Percentiles rank a stretch among this genome's conserved stretches.
phyloP scores from a whole-genome alignment of 495 filamentous ascomycete species.

The Aspergillus sparsus region DNA sequence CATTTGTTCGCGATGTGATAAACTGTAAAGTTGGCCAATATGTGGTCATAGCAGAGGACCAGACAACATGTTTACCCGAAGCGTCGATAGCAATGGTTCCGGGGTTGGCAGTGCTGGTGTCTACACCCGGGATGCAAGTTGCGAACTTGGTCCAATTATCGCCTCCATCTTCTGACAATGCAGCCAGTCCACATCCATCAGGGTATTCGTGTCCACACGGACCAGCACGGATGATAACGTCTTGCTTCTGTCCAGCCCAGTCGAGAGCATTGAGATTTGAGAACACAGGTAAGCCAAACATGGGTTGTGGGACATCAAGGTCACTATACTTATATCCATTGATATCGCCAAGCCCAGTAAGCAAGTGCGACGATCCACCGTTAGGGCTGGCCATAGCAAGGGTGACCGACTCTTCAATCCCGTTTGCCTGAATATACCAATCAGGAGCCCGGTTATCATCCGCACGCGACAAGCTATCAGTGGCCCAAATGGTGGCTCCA shows the following conservation, averaged over 20 bases:
- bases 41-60: constrained; percentile 46
- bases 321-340: constrained; percentile 53
- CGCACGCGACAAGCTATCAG: constrained; percentile 38
- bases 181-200: constrained; percentile 51
- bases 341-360: constrained; percentile 60
- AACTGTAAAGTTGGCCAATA: constrained; percentile 43
- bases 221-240: constrained; percentile 58
- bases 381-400: constrained; percentile 49
- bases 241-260: constrained; percentile 56
- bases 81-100: constrained; percentile 23
- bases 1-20: constrained; percentile 21
- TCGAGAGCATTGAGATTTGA: constrained; percentile 53
- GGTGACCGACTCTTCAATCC: constrained; percentile 61
- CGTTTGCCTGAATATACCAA: constrained; percentile 54
- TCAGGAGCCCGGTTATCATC: constrained; percentile 50
- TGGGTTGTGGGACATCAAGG: constrained; percentile 48
- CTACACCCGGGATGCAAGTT: constrained; percentile 19
- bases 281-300: constrained; percentile 53
- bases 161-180: constrained; percentile 48
- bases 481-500: constrained; percentile 57
- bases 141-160: constrained; percentile 18
- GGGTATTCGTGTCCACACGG: constrained; percentile 40
- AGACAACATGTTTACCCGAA: constrained; percentile 22
- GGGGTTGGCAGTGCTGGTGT: constrained; percentile 15
- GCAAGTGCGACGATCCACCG: constrained; percentile 54